Percentiles rank a stretch among this genome's conserved stretches.
These are phyloP conservation scores for Scutellaria baicalensis DNA, from an alignment of 257 asterid genomes.

Conservation along the genomic window DNA sequence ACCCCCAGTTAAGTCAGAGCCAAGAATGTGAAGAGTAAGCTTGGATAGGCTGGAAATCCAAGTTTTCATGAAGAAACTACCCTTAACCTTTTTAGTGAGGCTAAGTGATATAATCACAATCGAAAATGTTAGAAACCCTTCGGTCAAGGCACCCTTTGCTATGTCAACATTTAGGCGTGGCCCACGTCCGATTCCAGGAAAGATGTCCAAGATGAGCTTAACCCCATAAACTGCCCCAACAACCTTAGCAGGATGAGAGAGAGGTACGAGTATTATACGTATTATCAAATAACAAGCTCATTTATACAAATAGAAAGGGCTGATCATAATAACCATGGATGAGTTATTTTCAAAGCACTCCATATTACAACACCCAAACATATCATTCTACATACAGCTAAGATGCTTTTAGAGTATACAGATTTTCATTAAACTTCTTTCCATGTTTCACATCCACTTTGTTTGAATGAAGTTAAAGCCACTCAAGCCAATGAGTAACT, in stretches of 20 bases:
- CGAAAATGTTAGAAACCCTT: slow-evolving; percentile 55
- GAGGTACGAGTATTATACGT: background rate
- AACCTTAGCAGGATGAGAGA: slow-evolving; percentile 27
- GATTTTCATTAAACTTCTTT: too few species aligned
- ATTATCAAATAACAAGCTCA: background rate
- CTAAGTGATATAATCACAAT: slow-evolving; percentile 49
- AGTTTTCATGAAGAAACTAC: slow-evolving; percentile 57
- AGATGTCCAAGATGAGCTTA: slow-evolving; percentile 35
- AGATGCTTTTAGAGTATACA: background rate
- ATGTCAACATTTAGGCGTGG: slow-evolving; percentile 56
- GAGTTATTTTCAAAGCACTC: background rate
- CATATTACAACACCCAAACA: too few species aligned
- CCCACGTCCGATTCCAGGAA: slow-evolving; percentile 63
- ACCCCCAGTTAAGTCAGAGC: slow-evolving; percentile 80
- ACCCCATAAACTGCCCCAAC: slow-evolving; percentile 66
- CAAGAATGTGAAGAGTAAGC: slow-evolving; percentile 70
- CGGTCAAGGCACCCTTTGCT: slow-evolving; percentile 65
- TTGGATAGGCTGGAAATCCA: slow-evolving; percentile 78
- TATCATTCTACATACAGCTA: too few species aligned
- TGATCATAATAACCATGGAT: background rate
- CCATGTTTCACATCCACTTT: too few species aligned
- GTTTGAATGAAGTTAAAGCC: too few species aligned
- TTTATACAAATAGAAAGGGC: background rate
- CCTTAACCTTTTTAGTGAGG: slow-evolving; percentile 37
- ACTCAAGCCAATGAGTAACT: too few species aligned